A percentile compares a stretch with the other conserved stretches of the same genome.
Evolutionary conservation across 805 yeast species (phyloP).

Genomic region (Myxozyma vanderwaltii): DNA sequence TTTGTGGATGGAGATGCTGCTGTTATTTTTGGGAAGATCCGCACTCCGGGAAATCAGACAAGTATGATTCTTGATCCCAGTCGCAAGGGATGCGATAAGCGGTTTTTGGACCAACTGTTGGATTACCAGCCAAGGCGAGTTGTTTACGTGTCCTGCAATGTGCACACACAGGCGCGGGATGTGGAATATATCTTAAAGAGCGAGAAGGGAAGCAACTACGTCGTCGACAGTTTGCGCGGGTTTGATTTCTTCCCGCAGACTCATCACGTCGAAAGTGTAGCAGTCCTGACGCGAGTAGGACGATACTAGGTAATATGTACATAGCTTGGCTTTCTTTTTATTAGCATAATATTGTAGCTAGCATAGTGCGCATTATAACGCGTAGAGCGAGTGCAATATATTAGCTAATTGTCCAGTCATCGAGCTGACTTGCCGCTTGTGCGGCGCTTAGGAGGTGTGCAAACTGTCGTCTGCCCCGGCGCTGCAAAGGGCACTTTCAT

Average conservation of each 20-base stretch:
- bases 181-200: slow-evolving; percentile 75
- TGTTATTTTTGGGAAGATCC: slow-evolving; percentile 71
- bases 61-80: slow-evolving; percentile 96
- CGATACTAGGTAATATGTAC: not conserved
- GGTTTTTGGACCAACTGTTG: slow-evolving; percentile 80
- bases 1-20: slow-evolving; percentile 94
- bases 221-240: slow-evolving; percentile 82
- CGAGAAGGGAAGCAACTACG: slow-evolving; percentile 59
- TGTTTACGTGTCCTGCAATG: slow-evolving; percentile 96
- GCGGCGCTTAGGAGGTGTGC: no score
- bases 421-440: no score
- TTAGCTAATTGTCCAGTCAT: no score
- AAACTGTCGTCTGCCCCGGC: no score
- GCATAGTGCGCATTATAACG: no score
- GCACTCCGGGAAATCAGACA: slow-evolving; percentile 73
- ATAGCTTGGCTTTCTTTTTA: not conserved
- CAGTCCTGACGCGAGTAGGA: slow-evolving; percentile 52
- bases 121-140: slow-evolving; percentile 81
- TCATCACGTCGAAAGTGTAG: slow-evolving; percentile 87
- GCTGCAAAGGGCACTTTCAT: no score
- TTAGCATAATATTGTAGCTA: not conserved
- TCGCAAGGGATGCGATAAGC: slow-evolving; percentile 92
- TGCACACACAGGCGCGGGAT: slow-evolving; percentile 96
- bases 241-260: slow-evolving; percentile 97
- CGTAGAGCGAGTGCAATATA: no score